Base-by-base conservation (phyloP, 306 rosid genomes). In the Chamaecrista fasciculata region DNA sequence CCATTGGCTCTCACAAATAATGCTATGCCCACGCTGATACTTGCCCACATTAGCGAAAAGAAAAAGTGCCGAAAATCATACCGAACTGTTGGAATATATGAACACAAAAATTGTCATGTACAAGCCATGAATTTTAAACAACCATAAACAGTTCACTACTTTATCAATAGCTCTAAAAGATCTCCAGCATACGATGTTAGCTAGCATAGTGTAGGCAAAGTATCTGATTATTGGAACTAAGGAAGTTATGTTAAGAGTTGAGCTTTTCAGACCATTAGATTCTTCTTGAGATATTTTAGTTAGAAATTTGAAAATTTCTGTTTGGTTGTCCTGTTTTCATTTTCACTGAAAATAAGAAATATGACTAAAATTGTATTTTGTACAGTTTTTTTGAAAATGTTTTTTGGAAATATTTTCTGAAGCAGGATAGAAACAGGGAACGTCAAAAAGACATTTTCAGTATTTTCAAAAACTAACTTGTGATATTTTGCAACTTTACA, bases 1-100 rank as follows among this genome's bases (percentile, higher is more conserved):
- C 97, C 99, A 1, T 91, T 88, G 73, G 96, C 95, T 83, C 89
- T 82, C 77, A 94, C 96, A 81, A 88, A 84, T 61, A 88, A 86
- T 29, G 97, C 99, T 65, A 91, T 43, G 23, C 73, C 97, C 11
- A 91, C 37, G 66, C 97, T 91, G 33, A 91, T 64, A 76, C 88
- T 64, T 15, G 95, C 99, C 99, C 99, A 94, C 78, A 91, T 61
- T 40, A 91, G 46, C 11, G 97, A 91, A 77, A 86, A 85, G 86
- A 94, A 87, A 62, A 88, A 56, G 86, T 94, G 97, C 52, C 91
- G 80, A 57, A 85, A 74, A 77, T 94, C 99, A 46, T 88, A 79
- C 51, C 66, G 86, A 79, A 82, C 96, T 91, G 96, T 79, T 23
- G 55, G 31, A 46, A 70, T 42, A 71, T 66, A 3, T 6, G 34